Evolutionary conservation across 2,329 filamentous ascomycete genomes (phyloP), one percentile per base, ranked within the genome.

Genomic region (Fonsecaea nubica): DNA sequence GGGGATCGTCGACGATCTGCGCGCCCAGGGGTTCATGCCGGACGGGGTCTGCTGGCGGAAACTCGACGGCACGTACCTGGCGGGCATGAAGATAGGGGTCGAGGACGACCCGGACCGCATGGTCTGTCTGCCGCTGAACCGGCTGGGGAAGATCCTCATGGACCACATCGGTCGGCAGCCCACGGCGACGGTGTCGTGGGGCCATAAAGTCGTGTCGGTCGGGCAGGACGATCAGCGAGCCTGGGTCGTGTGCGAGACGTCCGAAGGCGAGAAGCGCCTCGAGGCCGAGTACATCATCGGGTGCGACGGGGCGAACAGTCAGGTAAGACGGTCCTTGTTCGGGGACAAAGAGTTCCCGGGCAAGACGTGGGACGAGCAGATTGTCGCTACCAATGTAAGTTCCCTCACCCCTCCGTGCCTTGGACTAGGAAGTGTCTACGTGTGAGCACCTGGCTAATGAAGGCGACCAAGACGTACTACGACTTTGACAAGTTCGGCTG

Each of bases 1-100:
- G 0, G 87, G 87, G 0, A 81, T 90, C 12, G 76, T 89, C 25
- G 81, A 83, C 10, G 81, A 84, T 69, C 76, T 85, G 15, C 78
- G 79, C 21, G 73, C 75, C 10, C 74, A 77, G n/a, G 81, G 83
- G 18, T 77, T 84, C 61, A 72, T 76, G 9, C 78, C 81, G 32
- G 72, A 74, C 54, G 75, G 76, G 18, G 77, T 83, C 56, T 79
- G 78, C 65, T 84, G 82, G 82, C 72, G 82, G 8, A 78, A 82
- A 62, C 70, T 79, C 9, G 76, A 79, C 64, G 75, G 76, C 5
- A 74, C 74, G 1, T 71, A 74, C 7, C 73, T 81, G 6, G 75
- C 75, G 0, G 72, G 72, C 2, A 70, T 72, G 25, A 75, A 78
- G 60, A 73, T 70, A 1, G 68, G 74, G 2, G 72, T 80, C 5